These are phyloP conservation scores for Cruciata laevipes DNA, from an alignment of 257 asterid genomes.

Conservation along the genomic window DNA sequence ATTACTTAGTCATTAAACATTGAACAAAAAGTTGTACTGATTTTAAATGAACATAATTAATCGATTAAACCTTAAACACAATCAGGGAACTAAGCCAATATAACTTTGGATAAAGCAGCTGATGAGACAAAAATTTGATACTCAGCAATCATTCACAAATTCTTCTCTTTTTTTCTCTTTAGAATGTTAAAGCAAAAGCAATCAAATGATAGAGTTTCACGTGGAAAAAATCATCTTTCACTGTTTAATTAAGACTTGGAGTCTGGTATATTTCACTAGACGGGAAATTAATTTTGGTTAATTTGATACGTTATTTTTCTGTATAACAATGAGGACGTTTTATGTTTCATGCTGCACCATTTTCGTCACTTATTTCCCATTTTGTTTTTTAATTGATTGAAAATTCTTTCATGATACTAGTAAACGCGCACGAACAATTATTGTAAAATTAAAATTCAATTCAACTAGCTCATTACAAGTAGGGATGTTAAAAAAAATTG, in stretches of 20 bases:
- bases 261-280: not conserved
- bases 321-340: too few relatives aligned
- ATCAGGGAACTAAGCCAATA: not conserved
- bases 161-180: conserved; percentile 1
- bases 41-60: not conserved
- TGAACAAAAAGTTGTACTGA: not conserved
- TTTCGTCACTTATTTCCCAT: too few relatives aligned
- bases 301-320: too few relatives aligned
- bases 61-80: not conserved
- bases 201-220: not conserved
- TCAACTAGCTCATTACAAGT: too few relatives aligned
- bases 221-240: not conserved
- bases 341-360: too few relatives aligned
- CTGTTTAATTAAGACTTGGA: not conserved
- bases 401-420: too few relatives aligned
- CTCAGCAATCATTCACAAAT: not conserved
- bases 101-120: not conserved
- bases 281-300: too few relatives aligned
- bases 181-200: conserved; percentile 15
- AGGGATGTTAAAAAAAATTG: too few relatives aligned
- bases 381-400: too few relatives aligned
- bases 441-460: too few relatives aligned
- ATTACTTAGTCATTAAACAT: not conserved
- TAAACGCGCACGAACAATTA: too few relatives aligned
- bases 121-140: not conserved